Evolutionary conservation across 2,329 filamentous ascomycete genomes (phyloP), one percentile per base, ranked within the genome.

Genomic region (Fusarium sp.): DNA sequence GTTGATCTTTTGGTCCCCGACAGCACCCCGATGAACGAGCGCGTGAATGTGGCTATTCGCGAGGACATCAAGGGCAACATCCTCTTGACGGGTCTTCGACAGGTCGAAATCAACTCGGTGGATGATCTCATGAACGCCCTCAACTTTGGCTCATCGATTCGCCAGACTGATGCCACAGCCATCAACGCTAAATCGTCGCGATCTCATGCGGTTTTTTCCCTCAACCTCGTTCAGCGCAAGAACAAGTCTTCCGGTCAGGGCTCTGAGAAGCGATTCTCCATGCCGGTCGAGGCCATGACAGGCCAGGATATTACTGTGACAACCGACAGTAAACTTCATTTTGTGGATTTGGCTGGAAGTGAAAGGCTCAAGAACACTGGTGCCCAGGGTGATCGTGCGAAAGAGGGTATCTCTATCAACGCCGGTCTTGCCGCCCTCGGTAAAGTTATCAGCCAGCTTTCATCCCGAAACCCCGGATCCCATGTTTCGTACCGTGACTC

Each of bases 401-500:
- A 91, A 78, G 96, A 99, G 80, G 96, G 96, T 73, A 99, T 99
- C 63, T 97, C 95, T 15, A 99, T 99, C 84, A 99, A 99, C 76
- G 96, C 93, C 38, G 96, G 96, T 63, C 88, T 99, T 64, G 96
- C 96, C 49, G 95, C 94, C 64, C 85, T 99, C 26, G 96, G 96
- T 77, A 99, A 99, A 80, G 96, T 99, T 79, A 99, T 99, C 76
- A 97, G 96, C 33, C 96, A 99, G 80, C 86, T 99, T 41, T 99
- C 96, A 2, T 97, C 94, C 20, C 92, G 94, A 63, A 91, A 94
- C 70, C 84, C 92, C 43, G 94, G 93, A 47, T 91, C 93, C 7
- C 94, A 98, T 80, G 94, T 99, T 59, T 99, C 96, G 3, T 99
- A 99, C 79, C 93, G 96, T 69, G 96, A 99, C 81, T 98, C 96